A percentile compares a stretch with the other conserved stretches of the same genome.
phyloP scores from a whole-genome alignment of 108 stramenopile species.

The Licmophora abbreviata region DNA sequence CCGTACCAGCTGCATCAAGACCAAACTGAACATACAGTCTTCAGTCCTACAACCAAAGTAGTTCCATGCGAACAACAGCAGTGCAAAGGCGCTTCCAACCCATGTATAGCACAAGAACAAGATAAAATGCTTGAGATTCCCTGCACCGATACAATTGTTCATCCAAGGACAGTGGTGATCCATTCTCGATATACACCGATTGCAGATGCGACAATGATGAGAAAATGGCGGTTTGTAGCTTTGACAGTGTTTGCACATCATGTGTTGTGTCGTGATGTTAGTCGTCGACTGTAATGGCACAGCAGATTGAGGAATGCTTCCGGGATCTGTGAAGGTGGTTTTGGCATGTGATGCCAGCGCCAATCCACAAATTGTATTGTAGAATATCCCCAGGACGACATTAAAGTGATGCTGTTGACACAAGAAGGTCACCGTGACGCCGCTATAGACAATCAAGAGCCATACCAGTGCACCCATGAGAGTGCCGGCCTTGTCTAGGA shows the following conservation, averaged over 20 bases:
- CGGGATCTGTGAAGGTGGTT: conserved; percentile 93
- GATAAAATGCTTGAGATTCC: conserved; percentile 92
- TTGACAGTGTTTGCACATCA: conserved; percentile 90
- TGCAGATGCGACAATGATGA: conserved; percentile 98
- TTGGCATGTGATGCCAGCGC: conserved; percentile 87
- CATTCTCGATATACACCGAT: conserved; percentile 94
- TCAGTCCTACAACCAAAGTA: conserved; percentile 81
- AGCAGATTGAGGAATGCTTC: conserved; percentile 79
- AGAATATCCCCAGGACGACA: conserved; percentile 41
- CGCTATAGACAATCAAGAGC: conserved; percentile 68
- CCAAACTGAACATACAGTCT: conserved; percentile 65
- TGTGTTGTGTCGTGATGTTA: conserved; percentile 39
- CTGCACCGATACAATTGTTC: conserved; percentile 96
- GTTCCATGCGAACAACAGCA: conserved; percentile 77
- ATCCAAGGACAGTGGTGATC: conserved; percentile 98
- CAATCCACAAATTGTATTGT: conserved; percentile 61
- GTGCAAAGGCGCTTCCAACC: conserved; percentile 68
- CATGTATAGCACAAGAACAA: conserved; percentile 93
- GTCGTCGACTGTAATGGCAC: conserved; percentile 70
- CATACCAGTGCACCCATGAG: conserved; percentile 85
- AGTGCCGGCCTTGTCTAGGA: conserved; percentile 75
- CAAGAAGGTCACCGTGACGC: conserved; percentile 63
- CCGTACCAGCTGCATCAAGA: conserved; percentile 74
- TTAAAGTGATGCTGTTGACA: conserved; percentile 68
- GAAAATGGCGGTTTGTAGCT: conserved; percentile 93